Evolutionary conservation across 768 basidiomycete species (phyloP), one percentile per base, ranked within the genome.

Genomic region (Xerocomellus amylosporus): DNA sequence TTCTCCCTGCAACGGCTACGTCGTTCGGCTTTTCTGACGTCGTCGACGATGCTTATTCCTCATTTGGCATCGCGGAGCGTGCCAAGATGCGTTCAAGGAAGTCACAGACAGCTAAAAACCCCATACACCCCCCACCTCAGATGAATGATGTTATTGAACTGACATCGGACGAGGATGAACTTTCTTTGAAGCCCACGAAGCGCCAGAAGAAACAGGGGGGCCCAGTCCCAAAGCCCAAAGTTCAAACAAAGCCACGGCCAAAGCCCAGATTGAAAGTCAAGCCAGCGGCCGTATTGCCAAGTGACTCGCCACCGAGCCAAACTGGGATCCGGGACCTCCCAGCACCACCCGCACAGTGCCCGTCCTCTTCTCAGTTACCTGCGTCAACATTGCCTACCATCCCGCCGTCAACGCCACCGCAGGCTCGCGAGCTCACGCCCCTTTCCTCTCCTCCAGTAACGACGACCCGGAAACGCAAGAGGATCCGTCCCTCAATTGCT

Each of bases 81-180:
- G 79, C 82, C 46, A 84, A 84, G 61, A 81, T 74, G 67, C 80
- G 82, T 17, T 73, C 78, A 52, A 70, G 81, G 22, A 73, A 65
- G 20, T 49, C 71, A 8, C 61, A 56, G 41, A 24, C 58, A 20
- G 28, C 58, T 3, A 69, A 68, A 40, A 51, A 53, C 10, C 12
- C 56, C 22, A 44, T 44, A 50, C 44, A 46, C 2, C 36, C 51
- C 28, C 46, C 40, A 26, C 26, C 33, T 44, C 37, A 58, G 36
- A 54, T 34, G 38, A 46, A 52, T n/a, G 75, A 78, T 12, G 62
- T 80, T 4, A 79, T 82, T 12, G 80, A 81, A 56, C 60, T 81
- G 36, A 67, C 71, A 17, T 77, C 75, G 8, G 78, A 78, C 36
- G 74, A 75, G 4, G 75, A 77, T 28, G 75, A 77, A 47, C 46